Evolutionary conservation across 2,329 filamentous ascomycete genomes (phyloP).

Genomic region (Alternaria burnsii): DNA sequence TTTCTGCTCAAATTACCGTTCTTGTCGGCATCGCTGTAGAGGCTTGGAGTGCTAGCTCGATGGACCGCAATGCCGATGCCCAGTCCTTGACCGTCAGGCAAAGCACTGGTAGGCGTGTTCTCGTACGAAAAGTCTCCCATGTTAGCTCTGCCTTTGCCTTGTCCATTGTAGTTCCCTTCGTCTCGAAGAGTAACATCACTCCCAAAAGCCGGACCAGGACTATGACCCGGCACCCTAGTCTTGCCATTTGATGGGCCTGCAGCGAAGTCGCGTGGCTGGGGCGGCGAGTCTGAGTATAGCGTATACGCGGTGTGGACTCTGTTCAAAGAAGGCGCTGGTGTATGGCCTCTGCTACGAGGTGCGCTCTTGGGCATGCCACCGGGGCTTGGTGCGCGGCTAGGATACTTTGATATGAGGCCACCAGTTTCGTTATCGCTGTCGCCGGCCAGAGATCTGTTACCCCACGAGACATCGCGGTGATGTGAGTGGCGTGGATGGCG

Average conservation of each 20-base stretch:
- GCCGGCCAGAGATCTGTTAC: conserved; percentile 8
- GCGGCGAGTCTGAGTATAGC: conserved; percentile 14
- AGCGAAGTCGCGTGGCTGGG: background rate
- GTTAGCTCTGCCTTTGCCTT: background rate
- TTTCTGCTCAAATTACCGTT: background rate
- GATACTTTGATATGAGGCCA: conserved; percentile 13
- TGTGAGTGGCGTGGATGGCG: conserved; percentile 15
- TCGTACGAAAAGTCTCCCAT: conserved; percentile 15
- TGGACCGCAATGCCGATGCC: conserved; percentile 5
- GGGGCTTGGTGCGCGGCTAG: conserved; percentile 5
- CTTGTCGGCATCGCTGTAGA: background rate
- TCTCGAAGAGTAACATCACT: conserved; percentile 8
- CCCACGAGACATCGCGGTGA: conserved; percentile 17
- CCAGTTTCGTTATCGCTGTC: conserved; percentile 3
- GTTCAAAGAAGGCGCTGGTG: conserved; percentile 3
- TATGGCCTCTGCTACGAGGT: background rate
- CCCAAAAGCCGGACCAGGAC: background rate
- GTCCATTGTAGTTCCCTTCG: background rate
- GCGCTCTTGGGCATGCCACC: background rate
- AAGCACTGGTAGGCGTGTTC: conserved; percentile 10
- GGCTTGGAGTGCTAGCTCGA: conserved; percentile 3
- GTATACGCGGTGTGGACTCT: conserved; percentile 14
- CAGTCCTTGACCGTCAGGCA: background rate
- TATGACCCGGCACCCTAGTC: background rate
- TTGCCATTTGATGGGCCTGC: background rate